phyloP scores from a whole-genome alignment of 257 asterid genomes.

The Solanum lignicaule region DNA sequence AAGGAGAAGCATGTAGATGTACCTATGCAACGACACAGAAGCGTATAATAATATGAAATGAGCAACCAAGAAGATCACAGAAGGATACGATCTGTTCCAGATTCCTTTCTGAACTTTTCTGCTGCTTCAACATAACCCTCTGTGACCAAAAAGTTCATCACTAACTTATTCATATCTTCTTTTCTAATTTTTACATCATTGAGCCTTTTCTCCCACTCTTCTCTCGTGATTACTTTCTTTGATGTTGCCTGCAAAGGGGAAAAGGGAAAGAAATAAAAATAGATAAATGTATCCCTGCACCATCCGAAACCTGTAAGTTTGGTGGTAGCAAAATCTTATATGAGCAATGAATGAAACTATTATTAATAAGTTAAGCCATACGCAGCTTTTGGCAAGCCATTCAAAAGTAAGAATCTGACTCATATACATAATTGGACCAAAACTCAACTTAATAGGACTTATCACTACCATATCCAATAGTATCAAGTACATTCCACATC shows the following conservation, averaged over 20 bases:
- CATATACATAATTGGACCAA: not conserved
- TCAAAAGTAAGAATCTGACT: not conserved
- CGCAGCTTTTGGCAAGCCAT: not conserved
- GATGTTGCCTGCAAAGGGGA: conserved; percentile 45
- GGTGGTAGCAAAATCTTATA: not conserved
- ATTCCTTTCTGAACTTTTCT: conserved; percentile 60
- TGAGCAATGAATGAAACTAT: not conserved
- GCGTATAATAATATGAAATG: not conserved
- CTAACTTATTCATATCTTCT: conserved; percentile 74
- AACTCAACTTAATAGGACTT: not conserved
- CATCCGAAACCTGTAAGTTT: not conserved
- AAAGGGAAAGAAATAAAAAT: not conserved
- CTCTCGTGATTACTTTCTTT: conserved; percentile 55
- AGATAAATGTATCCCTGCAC: not conserved
- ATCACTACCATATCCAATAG: not conserved
- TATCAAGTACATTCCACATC: not conserved
- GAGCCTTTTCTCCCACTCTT: conserved; percentile 75
- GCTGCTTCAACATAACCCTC: conserved; percentile 87
- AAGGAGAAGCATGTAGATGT: conserved; percentile 30
- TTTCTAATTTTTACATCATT: conserved; percentile 43
- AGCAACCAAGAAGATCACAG: not conserved
- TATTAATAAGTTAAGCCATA: not conserved
- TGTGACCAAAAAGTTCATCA: conserved; percentile 76
- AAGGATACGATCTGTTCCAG: conserved; percentile 87
- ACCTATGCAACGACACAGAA: not conserved